Evolutionary conservation across 139 green algal species (phyloP), one percentile per base, ranked within the genome.

Genomic region (Yamagishiella unicocca): DNA sequence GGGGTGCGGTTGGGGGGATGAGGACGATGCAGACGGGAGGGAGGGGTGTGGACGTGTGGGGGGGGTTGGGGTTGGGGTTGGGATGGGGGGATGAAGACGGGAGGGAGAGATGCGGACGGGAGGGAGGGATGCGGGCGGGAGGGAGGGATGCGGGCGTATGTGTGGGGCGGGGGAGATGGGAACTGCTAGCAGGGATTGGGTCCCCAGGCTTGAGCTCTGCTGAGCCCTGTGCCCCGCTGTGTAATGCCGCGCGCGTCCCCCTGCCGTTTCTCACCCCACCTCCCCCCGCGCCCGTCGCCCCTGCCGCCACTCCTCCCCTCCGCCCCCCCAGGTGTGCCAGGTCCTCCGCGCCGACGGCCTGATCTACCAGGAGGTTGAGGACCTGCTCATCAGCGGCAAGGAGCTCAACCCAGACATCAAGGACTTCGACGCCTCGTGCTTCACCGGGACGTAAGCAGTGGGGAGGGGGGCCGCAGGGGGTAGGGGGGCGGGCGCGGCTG

Each of bases 341-440:
- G 80, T 94, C 58, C 93, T 99, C 27, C 92, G 94, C 29, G 97
- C 97, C 22, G 97, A 99, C 83, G 97, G 97, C 0, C 92, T 99
- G 29, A 94, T 99, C 70, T 99, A 99, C 90, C 97, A 99, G 92
- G 89, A 77, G 31, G 91, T 99, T 22, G 93, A 96, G 21, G 96
- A 98, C 88, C 85, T 98, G 53, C 83, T 98, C 17, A 84, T 66
- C 29, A 93, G 93, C 25, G 97, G 93, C 25, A 87, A 92, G 4
- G 92, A 92, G 45, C 89, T 98, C 40, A 99, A 99, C 89, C 93
- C 95, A 14, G 77, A 79, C 78, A 97, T 99, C 89, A 58, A 83
- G 4, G 46, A 94, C 27, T 99, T 99, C 92, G 97, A 99, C 78
- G 95, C 93, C 61, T 98, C 97, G 0, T 98, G 96, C 93, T 99